Percentiles rank a stretch among this genome's conserved stretches.
Conservation (phyloP, 176 grass and related monocot genomes). For the Poa annua region DNA sequence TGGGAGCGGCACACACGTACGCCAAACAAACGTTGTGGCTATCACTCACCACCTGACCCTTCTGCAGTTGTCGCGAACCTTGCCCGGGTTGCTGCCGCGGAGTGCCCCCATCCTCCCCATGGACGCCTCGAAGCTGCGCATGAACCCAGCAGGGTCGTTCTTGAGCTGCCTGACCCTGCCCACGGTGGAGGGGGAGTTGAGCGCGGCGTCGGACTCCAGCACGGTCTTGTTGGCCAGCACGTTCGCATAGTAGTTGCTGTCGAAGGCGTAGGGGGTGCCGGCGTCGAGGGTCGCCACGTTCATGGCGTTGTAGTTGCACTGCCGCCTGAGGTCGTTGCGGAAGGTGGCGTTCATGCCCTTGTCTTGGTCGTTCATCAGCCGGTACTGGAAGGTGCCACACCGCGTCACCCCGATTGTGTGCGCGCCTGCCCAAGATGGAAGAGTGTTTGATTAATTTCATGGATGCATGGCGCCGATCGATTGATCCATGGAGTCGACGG, state of each 20-base stretch:
- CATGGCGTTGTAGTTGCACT: conserved; percentile 44
- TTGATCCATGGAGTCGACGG: no score
- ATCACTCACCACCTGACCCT: conserved; percentile 44
- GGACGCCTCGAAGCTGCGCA: conserved; percentile 38
- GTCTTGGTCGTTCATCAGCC: conserved; percentile 40
- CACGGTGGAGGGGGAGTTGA: conserved; percentile 42
- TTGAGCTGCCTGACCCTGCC: conserved; percentile 23
- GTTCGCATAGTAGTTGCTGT: conserved; percentile 56
- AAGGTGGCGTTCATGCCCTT: conserved; percentile 46
- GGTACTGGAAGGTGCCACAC: conserved; percentile 42
- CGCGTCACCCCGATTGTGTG: conserved; percentile 40
- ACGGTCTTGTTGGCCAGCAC: conserved; percentile 49
- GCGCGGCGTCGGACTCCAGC: conserved; percentile 57
- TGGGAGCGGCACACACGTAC: no score
- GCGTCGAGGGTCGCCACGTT: conserved; percentile 46
- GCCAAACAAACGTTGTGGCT: background rate
- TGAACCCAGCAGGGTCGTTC: conserved; percentile 25
- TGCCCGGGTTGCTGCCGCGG: conserved; percentile 22
- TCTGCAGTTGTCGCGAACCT: conserved; percentile 36
- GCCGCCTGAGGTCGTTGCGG: conserved; percentile 25
- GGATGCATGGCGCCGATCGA: no score
- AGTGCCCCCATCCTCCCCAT: conserved; percentile 65
- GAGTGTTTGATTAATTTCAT: no score
- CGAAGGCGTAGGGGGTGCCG: conserved; percentile 41
- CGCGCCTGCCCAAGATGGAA: conserved; percentile 11